Percentiles rank a stretch among this genome's conserved stretches.
These are phyloP conservation scores for Raddia distichophylla DNA, from an alignment of 176 grass and related monocot genomes.

Conservation along the genomic window DNA sequence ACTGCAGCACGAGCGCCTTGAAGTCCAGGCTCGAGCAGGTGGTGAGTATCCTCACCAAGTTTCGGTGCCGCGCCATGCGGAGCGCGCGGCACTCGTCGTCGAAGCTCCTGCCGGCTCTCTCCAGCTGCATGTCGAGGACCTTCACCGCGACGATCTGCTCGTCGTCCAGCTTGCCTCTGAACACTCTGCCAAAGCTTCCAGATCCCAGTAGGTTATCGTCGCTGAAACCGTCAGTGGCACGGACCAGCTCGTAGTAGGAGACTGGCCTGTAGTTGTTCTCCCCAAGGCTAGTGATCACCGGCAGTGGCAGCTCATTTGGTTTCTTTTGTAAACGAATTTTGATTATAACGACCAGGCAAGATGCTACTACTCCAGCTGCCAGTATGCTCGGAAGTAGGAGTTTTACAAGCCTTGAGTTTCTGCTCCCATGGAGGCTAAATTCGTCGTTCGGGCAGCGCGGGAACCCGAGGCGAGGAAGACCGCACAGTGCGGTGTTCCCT, in stretches of 20 bases:
- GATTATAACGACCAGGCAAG: constrained; percentile 12
- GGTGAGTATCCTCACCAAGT: constrained; percentile 61
- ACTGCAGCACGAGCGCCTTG: constrained; percentile 54
- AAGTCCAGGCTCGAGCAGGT: constrained; percentile 55
- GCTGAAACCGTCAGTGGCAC: constrained; percentile 42
- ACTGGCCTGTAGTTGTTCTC: background rate
- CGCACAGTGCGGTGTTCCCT: constrained; percentile 35
- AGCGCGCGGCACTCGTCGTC: constrained; percentile 53
- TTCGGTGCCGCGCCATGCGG: constrained; percentile 44
- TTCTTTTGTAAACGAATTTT: background rate
- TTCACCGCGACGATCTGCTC: constrained; percentile 43
- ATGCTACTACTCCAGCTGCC: background rate
- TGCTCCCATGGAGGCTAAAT: background rate
- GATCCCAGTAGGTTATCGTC: constrained; percentile 38
- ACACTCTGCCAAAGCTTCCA: constrained; percentile 55
- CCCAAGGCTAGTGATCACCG: background rate
- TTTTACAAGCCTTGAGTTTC: constrained; percentile 22
- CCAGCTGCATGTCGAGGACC: constrained; percentile 45
- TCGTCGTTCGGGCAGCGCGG: constrained; percentile 12
- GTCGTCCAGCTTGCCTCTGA: constrained; percentile 37
- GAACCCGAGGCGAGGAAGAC: constrained; percentile 26
- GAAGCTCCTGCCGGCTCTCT: constrained; percentile 46
- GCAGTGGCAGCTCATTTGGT: background rate
- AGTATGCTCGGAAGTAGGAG: constrained; percentile 1
- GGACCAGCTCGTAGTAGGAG: constrained; percentile 39